Base-by-base conservation (phyloP, 1,139 yeast species). In the Protomyces pachydermus region DNA sequence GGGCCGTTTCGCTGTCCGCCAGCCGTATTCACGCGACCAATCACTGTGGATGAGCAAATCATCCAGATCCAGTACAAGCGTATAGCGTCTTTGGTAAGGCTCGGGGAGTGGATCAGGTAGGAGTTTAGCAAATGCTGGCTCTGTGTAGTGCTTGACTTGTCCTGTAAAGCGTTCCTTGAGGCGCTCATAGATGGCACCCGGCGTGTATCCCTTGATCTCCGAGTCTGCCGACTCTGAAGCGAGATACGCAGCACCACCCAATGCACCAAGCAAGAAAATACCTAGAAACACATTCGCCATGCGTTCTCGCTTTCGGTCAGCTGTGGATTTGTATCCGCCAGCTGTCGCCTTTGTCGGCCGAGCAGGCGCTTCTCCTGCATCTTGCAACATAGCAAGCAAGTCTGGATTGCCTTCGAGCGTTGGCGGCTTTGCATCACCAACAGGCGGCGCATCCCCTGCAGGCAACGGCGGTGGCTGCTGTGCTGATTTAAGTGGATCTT, bases 1-100 rank as follows among this genome's bases (percentile, higher is more conserved):
- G 53, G 98, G 98, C 79, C 99, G 88, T 81, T 95, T 95, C 54
- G 96, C 98, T 23, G 98, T 93, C 79, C 96, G 86, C 99, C 99
- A 93, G 63, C 98, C 98, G 74, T 86, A 82, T 75, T 89, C 85
- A 70, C 91, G 85, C 67, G 88, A 84, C 98, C 98, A 93, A 67
- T 87, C 89, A 56, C 96, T 86, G 76, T 93, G 97, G 67, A 91
- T 84, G 74, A 93, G 82, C 68, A 93, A 80, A 73, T 93, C 98
- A 71, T 93, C 98, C 72, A 93, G 81, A 34, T 91, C 87, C 70
- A 93, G 77, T 4, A 93, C 97, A 70, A 93, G 80, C 2, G 99
- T 93, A 74, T 88, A 79, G 48, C 97, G 97, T 73, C 97, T 87
- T 73, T 93, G 88, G 76, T 91, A 93, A 65, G 95, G 95, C 72